phyloP scores from a whole-genome alignment of 2,329 filamentous ascomycete species.

The Catunica adiposa region DNA sequence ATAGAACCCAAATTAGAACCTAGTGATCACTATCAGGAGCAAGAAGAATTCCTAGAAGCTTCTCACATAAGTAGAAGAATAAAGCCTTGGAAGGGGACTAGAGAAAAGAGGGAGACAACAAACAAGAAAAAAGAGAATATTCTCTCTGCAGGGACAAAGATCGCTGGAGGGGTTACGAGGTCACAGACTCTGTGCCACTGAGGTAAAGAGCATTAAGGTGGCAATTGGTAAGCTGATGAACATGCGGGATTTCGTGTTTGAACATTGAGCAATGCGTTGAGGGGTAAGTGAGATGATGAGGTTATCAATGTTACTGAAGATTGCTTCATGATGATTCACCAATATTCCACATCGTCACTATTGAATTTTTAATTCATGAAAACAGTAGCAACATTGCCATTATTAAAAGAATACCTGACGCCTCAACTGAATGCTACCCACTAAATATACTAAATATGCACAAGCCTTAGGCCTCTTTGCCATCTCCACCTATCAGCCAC shows the following conservation, averaged over 20 bases:
- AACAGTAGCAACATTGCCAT: too few relatives aligned
- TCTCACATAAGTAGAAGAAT: too few relatives aligned
- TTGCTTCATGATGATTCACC: too few relatives aligned
- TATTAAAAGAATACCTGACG: too few relatives aligned
- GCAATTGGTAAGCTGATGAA: background rate
- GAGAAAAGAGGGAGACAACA: background rate
- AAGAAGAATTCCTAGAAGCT: too few relatives aligned
- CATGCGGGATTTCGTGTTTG: background rate
- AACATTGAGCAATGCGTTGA: too few relatives aligned
- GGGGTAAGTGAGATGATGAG: too few relatives aligned
- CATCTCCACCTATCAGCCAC: background rate
- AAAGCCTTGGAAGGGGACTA: background rate
- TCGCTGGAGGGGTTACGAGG: background rate
- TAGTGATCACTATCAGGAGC: too few relatives aligned
- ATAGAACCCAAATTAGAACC: too few relatives aligned
- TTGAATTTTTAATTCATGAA: too few relatives aligned
- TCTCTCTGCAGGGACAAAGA: background rate
- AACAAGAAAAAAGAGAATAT: background rate
- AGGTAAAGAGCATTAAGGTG: background rate
- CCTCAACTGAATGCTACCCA: background rate
- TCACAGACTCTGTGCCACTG: background rate
- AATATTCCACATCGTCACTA: too few relatives aligned
- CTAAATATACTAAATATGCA: background rate
- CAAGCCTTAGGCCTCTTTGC: background rate
- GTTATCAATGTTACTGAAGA: too few relatives aligned